phyloP scores from a whole-genome alignment of 106 monocot species.

The Cymbidium sinense region DNA sequence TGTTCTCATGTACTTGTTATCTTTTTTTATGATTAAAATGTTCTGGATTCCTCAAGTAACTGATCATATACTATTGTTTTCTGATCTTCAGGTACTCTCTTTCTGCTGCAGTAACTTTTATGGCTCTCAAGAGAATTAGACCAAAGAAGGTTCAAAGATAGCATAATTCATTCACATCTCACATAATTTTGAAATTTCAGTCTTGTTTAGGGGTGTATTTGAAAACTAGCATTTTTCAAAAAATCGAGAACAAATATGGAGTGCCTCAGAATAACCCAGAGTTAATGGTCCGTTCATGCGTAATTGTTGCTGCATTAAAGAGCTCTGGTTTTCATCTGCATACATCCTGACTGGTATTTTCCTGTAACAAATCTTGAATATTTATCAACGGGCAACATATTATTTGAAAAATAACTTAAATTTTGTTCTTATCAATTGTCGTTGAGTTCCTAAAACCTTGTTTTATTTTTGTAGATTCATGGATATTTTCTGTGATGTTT shows the following conservation, averaged over 20 bases:
- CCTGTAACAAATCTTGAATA: too few species aligned
- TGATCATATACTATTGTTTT: neutral
- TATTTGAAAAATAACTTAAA: too few species aligned
- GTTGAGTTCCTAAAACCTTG: too few species aligned
- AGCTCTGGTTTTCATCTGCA: too few species aligned
- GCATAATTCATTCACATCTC: neutral
- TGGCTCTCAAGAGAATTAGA: constrained; percentile 73
- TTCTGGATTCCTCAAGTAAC: neutral
- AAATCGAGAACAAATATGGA: neutral
- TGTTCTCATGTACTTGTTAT: neutral
- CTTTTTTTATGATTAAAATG: neutral
- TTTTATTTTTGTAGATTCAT: too few species aligned
- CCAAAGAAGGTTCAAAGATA: constrained; percentile 48
- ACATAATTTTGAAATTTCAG: too few species aligned
- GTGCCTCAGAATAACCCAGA: neutral
- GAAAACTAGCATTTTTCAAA: neutral
- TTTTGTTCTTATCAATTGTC: too few species aligned
- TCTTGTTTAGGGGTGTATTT: neutral
- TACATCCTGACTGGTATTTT: too few species aligned
- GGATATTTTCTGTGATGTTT: too few species aligned
- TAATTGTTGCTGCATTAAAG: neutral
- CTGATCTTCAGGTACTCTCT: constrained; percentile 63
- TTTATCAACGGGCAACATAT: too few species aligned
- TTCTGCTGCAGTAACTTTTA: constrained; percentile 77
- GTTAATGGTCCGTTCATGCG: neutral